Evolutionary conservation across 108 stramenopile genomes (phyloP).

Genomic region (Pseudonitzschia delicatissima): DNA sequence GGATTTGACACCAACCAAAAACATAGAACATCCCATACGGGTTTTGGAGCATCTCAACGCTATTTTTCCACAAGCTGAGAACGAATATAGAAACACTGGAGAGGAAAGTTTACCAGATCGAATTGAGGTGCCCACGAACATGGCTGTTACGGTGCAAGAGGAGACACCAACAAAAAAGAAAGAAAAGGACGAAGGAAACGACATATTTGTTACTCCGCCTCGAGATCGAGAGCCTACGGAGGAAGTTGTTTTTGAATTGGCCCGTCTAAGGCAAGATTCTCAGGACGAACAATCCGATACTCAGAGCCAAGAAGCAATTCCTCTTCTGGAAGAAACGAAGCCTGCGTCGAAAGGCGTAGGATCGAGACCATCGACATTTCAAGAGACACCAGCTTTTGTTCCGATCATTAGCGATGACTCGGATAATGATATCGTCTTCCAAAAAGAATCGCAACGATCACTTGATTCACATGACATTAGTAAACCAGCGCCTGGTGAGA

Average conservation of each 20-base stretch:
- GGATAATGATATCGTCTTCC: not conserved
- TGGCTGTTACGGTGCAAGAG: not conserved
- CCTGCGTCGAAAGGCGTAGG: constrained; percentile 1
- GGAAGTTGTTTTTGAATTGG: not conserved
- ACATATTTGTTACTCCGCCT: constrained; percentile 3
- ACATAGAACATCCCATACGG: constrained; percentile 5
- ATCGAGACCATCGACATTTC: too few relatives aligned
- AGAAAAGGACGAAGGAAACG: not conserved
- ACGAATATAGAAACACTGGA: not conserved
- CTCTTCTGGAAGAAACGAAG: not conserved
- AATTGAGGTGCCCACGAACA: too few relatives aligned
- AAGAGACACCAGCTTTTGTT: not conserved
- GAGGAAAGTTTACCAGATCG: too few relatives aligned
- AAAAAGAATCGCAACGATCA: not conserved
- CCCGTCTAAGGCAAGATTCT: constrained; percentile 2
- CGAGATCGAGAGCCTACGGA: not conserved
- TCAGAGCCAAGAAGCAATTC: not conserved
- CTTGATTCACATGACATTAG: too few relatives aligned
- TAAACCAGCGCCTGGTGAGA: too few relatives aligned
- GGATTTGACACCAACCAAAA: not conserved
- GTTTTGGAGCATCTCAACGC: constrained; percentile 9
- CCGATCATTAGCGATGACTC: constrained; percentile 1
- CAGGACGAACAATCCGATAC: not conserved
- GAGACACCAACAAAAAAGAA: not conserved
- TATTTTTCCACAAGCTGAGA: not conserved